Percentiles rank a stretch among this genome's conserved stretches.
phyloP scores from a whole-genome alignment of 2,329 filamentous ascomycete genomes.

The Thielaviopsis populi region DNA sequence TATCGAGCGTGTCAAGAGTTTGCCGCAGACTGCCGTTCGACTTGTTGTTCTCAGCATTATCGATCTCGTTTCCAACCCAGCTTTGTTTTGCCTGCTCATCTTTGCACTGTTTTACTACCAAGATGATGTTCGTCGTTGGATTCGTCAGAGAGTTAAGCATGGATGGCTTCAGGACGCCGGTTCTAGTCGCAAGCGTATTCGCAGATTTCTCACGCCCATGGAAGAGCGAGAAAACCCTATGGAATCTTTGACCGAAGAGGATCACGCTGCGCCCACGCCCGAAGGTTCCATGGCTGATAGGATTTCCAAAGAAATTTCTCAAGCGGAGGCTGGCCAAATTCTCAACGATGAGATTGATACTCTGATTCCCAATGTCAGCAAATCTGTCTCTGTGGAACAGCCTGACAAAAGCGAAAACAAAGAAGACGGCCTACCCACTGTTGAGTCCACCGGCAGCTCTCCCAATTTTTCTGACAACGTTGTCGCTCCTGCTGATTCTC shows the following conservation, averaged over 20 bases:
- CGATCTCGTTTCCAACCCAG: slow-evolving; percentile 42
- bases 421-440: not conserved
- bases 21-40: slow-evolving; percentile 34
- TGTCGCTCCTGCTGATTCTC: slow-evolving; percentile 2
- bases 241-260: not conserved
- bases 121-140: slow-evolving; percentile 30
- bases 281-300: not conserved
- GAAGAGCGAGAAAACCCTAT: slow-evolving; percentile 14
- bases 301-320: not conserved
- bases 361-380: not conserved
- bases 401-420: slow-evolving; percentile 2
- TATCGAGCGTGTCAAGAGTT: slow-evolving; percentile 34
- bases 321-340: not conserved
- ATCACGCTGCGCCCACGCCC: not conserved
- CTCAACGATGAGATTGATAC: not conserved
- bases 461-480: slow-evolving; percentile 11
- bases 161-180: slow-evolving; percentile 12
- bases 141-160: slow-evolving; percentile 14
- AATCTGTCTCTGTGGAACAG: not conserved
- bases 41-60: slow-evolving; percentile 26
- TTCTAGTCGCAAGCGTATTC: slow-evolving; percentile 10
- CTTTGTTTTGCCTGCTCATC: slow-evolving; percentile 33
- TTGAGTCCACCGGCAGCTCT: slow-evolving; percentile 2
- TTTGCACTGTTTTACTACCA: slow-evolving; percentile 30
- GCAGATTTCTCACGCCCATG: slow-evolving; percentile 12